A percentile compares a stretch with the other conserved stretches of the same genome.
Conservation (phyloP, 371 early-diverging fungal genomes). For the Umbelopsis sp. region DNA sequence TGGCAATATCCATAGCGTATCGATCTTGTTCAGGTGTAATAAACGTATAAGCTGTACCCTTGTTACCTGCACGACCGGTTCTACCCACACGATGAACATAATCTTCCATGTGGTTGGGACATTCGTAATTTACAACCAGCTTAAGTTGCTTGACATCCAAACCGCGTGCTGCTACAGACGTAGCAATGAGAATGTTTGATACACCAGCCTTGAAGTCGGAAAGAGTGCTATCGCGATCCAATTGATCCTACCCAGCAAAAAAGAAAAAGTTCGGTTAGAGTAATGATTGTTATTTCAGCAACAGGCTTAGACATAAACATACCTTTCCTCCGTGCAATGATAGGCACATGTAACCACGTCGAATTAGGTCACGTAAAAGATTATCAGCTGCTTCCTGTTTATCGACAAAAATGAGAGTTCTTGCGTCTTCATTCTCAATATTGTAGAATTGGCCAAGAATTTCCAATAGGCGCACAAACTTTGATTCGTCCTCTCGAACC, state of each 20-base stretch:
- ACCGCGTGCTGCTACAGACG: slow-evolving; percentile 99
- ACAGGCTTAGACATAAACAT: not conserved
- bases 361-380: slow-evolving; percentile 81
- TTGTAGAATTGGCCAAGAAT: slow-evolving; percentile 83
- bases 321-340: slow-evolving; percentile 95
- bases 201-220: slow-evolving; percentile 91
- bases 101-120: slow-evolving; percentile 98
- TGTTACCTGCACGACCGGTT: slow-evolving; percentile 98
- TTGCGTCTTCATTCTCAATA: slow-evolving; percentile 60
- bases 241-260: slow-evolving; percentile 70
- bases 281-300: slow-evolving; percentile 13
- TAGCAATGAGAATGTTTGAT: slow-evolving; percentile 93
- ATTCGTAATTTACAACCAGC: slow-evolving; percentile 97
- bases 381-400: slow-evolving; percentile 95
- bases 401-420: slow-evolving; percentile 93
- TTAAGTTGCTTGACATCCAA: slow-evolving; percentile 97
- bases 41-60: slow-evolving; percentile 96
- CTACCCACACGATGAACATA: slow-evolving; percentile 99
- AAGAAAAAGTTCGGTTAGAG: not conserved
- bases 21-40: slow-evolving; percentile 92
- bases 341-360: slow-evolving; percentile 89
- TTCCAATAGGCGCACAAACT: slow-evolving; percentile 87
- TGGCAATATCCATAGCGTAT: slow-evolving; percentile 92
- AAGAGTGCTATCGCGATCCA: slow-evolving; percentile 93
- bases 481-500: slow-evolving; percentile 82